Conservation (phyloP, 306 rosid species). For the Cicer yamashitae region DNA sequence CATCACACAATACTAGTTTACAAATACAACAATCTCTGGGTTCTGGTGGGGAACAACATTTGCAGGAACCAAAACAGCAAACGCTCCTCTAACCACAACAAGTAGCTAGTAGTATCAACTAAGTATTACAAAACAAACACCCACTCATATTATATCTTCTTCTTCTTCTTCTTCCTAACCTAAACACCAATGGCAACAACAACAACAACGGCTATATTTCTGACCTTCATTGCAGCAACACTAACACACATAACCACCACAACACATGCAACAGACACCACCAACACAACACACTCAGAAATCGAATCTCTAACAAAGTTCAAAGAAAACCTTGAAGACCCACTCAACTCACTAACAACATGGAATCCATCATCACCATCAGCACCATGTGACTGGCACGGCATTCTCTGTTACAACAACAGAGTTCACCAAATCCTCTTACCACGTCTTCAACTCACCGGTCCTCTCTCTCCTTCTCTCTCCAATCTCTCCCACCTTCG, state of each 20-base stretch:
- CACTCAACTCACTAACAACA: slow-evolving; percentile 59
- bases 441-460: slow-evolving; percentile 77
- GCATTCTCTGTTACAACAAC: slow-evolving; percentile 59
- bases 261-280: slow-evolving; percentile 3
- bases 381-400: slow-evolving; percentile 86
- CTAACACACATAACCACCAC: slow-evolving; percentile 28
- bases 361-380: slow-evolving; percentile 69
- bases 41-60: slow-evolving; percentile 25
- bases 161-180: neutral
- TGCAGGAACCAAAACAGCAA: slow-evolving; percentile 27
- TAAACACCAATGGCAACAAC: slow-evolving; percentile 37
- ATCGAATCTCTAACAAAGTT: slow-evolving; percentile 63
- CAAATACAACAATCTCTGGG: neutral
- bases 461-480: slow-evolving; percentile 55
- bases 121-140: slow-evolving; percentile 36
- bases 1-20: neutral
- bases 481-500: slow-evolving; percentile 57
- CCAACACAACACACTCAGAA: slow-evolving; percentile 40
- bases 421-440: slow-evolving; percentile 64
- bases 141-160: neutral
- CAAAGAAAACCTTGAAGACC: slow-evolving; percentile 64
- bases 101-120: neutral
- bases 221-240: slow-evolving; percentile 20
- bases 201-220: slow-evolving; percentile 65
- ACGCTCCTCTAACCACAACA: slow-evolving; percentile 52